These are phyloP conservation scores for Ensete glaucum DNA, from an alignment of 176 grass and related monocot genomes.

Conservation along the genomic window DNA sequence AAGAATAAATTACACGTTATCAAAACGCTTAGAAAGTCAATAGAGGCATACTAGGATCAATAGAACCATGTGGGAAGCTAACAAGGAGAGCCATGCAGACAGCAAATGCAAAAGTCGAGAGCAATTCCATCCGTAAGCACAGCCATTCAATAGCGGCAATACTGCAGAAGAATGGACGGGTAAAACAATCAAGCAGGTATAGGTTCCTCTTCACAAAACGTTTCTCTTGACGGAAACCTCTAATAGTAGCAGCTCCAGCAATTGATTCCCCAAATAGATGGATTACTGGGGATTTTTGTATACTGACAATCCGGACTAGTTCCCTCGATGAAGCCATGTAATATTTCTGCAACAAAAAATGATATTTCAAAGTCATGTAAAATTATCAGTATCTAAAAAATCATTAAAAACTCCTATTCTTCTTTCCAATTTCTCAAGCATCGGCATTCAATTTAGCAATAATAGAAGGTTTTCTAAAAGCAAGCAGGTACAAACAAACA, in stretches of 20 bases:
- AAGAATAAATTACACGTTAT: no score
- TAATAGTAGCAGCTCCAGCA: conserved; percentile 73
- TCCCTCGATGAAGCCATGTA: conserved; percentile 84
- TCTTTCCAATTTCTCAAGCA: background rate
- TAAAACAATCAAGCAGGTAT: conserved; percentile 54
- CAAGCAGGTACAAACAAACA: background rate
- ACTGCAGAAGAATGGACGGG: conserved; percentile 68
- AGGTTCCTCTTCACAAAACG: conserved; percentile 71
- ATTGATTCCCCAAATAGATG: conserved; percentile 67
- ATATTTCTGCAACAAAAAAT: conserved; percentile 48
- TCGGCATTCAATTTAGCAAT: background rate
- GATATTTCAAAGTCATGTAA: background rate
- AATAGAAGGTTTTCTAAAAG: background rate
- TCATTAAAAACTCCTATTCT: background rate
- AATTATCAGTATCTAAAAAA: no score
- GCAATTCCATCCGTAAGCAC: conserved; percentile 56
- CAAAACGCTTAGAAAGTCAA: background rate
- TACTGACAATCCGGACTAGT: conserved; percentile 80
- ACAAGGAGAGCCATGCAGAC: conserved; percentile 98
- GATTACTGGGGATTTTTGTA: conserved; percentile 83
- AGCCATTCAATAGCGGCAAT: conserved; percentile 83
- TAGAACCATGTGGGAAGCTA: conserved; percentile 89
- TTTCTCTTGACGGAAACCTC: conserved; percentile 49
- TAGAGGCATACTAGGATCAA: conserved; percentile 87
- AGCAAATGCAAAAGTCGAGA: conserved; percentile 81